Base-by-base conservation (phyloP, 2,329 filamentous ascomycete species). In the Botryotinia convoluta region DNA sequence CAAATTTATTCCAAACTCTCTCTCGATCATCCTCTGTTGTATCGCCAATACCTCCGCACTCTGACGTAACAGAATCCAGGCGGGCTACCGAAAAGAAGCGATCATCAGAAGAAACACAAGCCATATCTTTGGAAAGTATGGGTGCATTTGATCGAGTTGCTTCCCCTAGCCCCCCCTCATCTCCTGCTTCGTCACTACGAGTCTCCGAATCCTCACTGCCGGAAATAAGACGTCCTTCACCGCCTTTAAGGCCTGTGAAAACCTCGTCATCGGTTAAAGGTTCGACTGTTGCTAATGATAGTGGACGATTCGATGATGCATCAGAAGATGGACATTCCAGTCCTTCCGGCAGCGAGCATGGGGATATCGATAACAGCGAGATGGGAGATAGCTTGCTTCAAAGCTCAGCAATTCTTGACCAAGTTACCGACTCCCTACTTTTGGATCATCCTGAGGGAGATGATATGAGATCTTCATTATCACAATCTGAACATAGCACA, bases 1-100 rank as follows among this genome's bases (percentile, higher is more conserved):
- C 89, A 29, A 89, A 89, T 64, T 86, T 89, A 57, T 92, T 93
- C 73, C 88, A 89, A 6, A 86, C 85, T 16, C 81, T 91, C 57
- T 86, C 87, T 18, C 86, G 85, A 60, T 88, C 88, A 6, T 87
- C 89, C 2, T 87, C 88, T 2, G 83, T 88, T 76, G 86, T 86
- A 9, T 91, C 90, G 1, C 89, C 91, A 3, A 82, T 83, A 9
- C 84, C 85, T 73, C 84, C 85, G 7, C 83, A 83, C 67, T 88
- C 87, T 10, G 77, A 79, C 65, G 81, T 85, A 9, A 79, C 82
- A 14, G 77, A 82, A 37, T 78, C 80, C 44, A 81, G 77, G 57
- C 79, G 78, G 29, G 18, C n/a, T 32, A 22, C 37, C 37, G 69
- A 71, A 20, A 59, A 68, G 37, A 37, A 45, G 54, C 63, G 37